Conservation (phyloP, 192 early-diverging fungal genomes). For the Coemansia sp. region DNA sequence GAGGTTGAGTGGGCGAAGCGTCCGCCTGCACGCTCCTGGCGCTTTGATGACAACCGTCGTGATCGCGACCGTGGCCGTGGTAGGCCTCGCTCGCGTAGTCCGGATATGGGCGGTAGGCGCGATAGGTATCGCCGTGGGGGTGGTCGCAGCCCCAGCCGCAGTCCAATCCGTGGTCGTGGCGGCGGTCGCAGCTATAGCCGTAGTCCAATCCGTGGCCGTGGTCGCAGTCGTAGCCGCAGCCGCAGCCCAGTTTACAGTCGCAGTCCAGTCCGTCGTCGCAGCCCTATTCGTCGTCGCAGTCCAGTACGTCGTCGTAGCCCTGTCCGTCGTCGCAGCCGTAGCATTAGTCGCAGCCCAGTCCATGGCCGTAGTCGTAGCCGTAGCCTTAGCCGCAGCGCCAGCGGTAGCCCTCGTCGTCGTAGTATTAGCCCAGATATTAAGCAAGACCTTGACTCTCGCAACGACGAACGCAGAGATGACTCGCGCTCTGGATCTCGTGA, state of each 20-base stretch:
- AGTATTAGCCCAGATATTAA: not conserved
- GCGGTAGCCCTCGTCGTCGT: not conserved
- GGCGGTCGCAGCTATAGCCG: slow-evolving; percentile 11
- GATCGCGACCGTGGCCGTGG: slow-evolving; percentile 21
- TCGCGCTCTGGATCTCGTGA: slow-evolving; percentile 27
- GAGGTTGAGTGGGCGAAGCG: slow-evolving; percentile 92
- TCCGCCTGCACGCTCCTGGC: slow-evolving; percentile 75
- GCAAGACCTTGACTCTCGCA: slow-evolving; percentile 3
- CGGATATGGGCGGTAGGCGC: slow-evolving; percentile 10
- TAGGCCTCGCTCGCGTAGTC: slow-evolving; percentile 48
- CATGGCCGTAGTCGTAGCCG: slow-evolving; percentile 2
- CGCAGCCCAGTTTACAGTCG: slow-evolving; percentile 5
- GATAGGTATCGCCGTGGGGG: slow-evolving; percentile 3
- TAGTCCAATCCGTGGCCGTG: slow-evolving; percentile 20
- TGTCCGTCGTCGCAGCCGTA: slow-evolving; percentile 20
- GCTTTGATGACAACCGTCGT: slow-evolving; percentile 60
- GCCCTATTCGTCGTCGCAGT: not conserved
- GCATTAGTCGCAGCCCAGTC: slow-evolving; percentile 7
- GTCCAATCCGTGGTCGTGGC: not conserved
- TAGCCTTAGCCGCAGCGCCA: slow-evolving; percentile 14
- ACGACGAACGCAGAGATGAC: slow-evolving; percentile 12
- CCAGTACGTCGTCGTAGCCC: slow-evolving; percentile 5
- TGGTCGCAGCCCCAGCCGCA: slow-evolving; percentile 18
- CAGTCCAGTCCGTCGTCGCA: slow-evolving; percentile 17
- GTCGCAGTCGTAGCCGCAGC: slow-evolving; percentile 6